Evolutionary conservation across 2,329 filamentous ascomycete genomes (phyloP).

Genomic region (Monilinia fructicola): DNA sequence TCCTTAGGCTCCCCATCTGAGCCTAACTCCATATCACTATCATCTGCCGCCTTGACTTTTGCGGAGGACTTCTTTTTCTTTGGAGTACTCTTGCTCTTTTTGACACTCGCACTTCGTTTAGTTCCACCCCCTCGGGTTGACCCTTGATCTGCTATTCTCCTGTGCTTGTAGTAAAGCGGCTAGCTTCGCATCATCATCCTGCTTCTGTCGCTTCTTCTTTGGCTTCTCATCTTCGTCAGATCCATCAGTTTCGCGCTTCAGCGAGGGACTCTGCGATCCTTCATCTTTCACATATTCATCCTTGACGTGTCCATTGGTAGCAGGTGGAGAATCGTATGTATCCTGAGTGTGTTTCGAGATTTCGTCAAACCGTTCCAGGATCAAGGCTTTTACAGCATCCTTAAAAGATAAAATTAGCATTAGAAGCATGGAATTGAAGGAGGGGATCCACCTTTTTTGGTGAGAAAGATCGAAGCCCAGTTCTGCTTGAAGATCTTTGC

Average conservation of each 20-base stretch:
- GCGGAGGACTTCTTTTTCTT: conserved; percentile 72
- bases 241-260: conserved; percentile 21
- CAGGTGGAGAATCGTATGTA: conserved; percentile 16
- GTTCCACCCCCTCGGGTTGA: conserved; percentile 72
- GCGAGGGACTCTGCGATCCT: conserved; percentile 15
- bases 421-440: neutral
- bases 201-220: conserved; percentile 60
- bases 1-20: conserved; percentile 58
- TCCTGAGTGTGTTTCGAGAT: conserved; percentile 32
- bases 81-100: conserved; percentile 63
- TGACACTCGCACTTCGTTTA: conserved; percentile 51
- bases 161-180: conserved; percentile 89
- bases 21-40: conserved; percentile 70
- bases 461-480: conserved; percentile 41
- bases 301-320: conserved; percentile 20
- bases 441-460: conserved; percentile 43
- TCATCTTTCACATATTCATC: conserved; percentile 28
- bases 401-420: conserved; percentile 36
- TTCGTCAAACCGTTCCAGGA: conserved; percentile 56
- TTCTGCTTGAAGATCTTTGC: conserved; percentile 39
- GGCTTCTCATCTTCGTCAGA: conserved; percentile 39
- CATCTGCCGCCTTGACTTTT: conserved; percentile 74
- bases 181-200: conserved; percentile 81
- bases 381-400: conserved; percentile 53
- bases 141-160: conserved; percentile 69